A percentile compares a stretch with the other conserved stretches of the same genome.
Conservation (phyloP, 306 rosid species). For the Dryas alaskensis region DNA sequence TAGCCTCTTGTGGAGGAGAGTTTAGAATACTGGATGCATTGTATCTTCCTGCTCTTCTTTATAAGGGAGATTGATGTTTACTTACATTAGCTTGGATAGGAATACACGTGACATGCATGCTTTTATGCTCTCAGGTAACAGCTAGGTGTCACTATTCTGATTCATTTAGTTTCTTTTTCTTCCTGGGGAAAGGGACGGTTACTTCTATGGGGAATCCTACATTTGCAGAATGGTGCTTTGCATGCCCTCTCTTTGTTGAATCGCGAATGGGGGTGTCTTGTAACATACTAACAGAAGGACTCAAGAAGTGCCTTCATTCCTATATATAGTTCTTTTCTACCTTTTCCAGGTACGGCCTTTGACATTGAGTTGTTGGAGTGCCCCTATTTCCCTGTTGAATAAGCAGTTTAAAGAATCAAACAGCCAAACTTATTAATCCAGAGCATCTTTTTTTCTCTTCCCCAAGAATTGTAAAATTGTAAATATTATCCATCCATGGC, state of each 20-base stretch:
- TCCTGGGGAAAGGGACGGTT: constrained; percentile 8
- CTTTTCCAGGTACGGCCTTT: background rate
- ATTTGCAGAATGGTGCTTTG: background rate
- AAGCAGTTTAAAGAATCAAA: background rate
- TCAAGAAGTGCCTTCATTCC: background rate
- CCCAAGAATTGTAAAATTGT: background rate
- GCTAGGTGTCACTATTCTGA: constrained; percentile 20
- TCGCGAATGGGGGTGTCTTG: background rate
- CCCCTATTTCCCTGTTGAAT: too few species aligned
- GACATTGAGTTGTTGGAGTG: background rate
- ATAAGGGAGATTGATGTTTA: constrained; percentile 64
- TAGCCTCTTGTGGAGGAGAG: constrained; percentile 53
- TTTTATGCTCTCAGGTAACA: constrained; percentile 34
- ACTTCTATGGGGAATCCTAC: constrained; percentile 10
- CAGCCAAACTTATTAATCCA: background rate
- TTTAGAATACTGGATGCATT: constrained; percentile 64
- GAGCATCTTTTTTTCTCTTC: background rate
- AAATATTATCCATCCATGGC: background rate
- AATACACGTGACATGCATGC: constrained; percentile 53
- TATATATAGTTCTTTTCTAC: background rate
- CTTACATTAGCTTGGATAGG: constrained; percentile 54
- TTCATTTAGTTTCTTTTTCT: background rate
- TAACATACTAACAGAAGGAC: constrained; percentile 13
- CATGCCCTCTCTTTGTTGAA: background rate
- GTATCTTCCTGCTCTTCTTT: constrained; percentile 74